Conservation (phyloP, 441 rosid genomes). For the Croton laevigatus region DNA sequence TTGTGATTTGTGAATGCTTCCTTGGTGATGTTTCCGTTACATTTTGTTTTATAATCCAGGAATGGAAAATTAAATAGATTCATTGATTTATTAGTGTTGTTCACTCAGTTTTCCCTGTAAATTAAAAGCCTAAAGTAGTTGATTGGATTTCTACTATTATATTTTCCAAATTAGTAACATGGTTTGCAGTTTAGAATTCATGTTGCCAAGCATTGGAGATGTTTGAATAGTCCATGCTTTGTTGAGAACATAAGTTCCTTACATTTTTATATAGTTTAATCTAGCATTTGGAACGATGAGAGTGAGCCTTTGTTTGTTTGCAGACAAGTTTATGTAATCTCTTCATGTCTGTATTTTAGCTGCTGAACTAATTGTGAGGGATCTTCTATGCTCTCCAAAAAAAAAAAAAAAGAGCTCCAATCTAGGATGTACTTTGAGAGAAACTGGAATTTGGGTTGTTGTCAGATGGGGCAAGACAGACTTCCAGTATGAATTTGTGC, state of each 20-base stretch:
- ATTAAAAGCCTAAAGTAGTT: not conserved
- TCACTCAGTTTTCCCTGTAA: not conserved
- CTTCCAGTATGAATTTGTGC: not conserved
- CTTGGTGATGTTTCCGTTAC: not conserved
- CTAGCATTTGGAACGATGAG: not conserved
- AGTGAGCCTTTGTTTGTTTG: not conserved
- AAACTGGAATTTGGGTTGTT: not conserved
- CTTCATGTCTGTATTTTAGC: not conserved
- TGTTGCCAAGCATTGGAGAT: constrained; percentile 1
- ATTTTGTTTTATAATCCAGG: not conserved
- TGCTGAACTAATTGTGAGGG: constrained; percentile 1
- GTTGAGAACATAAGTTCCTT: not conserved
- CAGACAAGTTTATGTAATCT: constrained; percentile 9
- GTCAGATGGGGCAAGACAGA: not conserved
- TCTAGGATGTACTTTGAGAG: not conserved
- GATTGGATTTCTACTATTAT: not conserved
- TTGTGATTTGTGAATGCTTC: not conserved
- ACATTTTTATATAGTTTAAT: not conserved
- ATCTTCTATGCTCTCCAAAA: not conserved
- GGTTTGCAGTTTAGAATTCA: not conserved
- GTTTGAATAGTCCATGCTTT: not conserved
- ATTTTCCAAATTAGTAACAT: not conserved
- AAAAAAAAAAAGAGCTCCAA: not conserved
- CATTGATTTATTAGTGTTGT: not conserved
- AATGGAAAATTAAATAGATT: not conserved